Evolutionary conservation across 1,284 basidiomycete genomes (phyloP), one percentile per base, ranked within the genome.

Genomic region (Ceratorhiza oryzae-sativae): DNA sequence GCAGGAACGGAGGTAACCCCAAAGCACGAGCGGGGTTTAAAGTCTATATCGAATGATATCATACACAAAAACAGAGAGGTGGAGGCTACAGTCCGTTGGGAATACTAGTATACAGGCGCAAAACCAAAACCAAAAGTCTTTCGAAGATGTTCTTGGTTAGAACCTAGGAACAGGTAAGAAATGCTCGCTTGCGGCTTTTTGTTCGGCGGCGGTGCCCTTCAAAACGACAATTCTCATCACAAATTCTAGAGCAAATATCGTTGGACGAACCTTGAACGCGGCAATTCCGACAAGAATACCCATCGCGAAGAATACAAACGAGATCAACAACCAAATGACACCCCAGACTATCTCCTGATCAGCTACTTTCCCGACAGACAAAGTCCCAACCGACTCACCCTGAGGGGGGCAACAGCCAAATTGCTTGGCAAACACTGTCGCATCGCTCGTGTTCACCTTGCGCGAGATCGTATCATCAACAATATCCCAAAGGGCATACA

Each of bases 401-500:
- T 82, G 80, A 8, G 82, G 80, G 20, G 80, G 79, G 56, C 81
- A 83, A 71, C 82, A 84, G 8, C 94, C 94, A 75, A 94, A 94
- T 73, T 95, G 87, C 34, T 90, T 84, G 1, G 96, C 93, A 79
- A 96, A 98, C 20, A 91, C 90, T 4, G 90, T 90, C 0, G 97
- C 97, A 78, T 99, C 97, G 1, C 93, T 95, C 25, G 88, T 87
- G 77, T 98, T 97, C 74, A 95, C 90, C 81, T 97, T 97, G 63
- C 95, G 86, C 13, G 88, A 86, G 72, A 98, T 89, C 2, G 95
- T 94, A 79, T 98, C 95, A 77, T 95, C 93, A 88, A 78, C 71
- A 71, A 96, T 90, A 77, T 96, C 94, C 92, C 93, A 96, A 18
- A 90, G 83, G 48, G 87, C 87, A 78, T 97, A 96, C 80, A 97